A percentile compares a stretch with the other conserved stretches of the same genome.
Evolutionary conservation across 495 filamentous ascomycete genomes (phyloP).

Genomic region (Xylaria flabelliformis): DNA sequence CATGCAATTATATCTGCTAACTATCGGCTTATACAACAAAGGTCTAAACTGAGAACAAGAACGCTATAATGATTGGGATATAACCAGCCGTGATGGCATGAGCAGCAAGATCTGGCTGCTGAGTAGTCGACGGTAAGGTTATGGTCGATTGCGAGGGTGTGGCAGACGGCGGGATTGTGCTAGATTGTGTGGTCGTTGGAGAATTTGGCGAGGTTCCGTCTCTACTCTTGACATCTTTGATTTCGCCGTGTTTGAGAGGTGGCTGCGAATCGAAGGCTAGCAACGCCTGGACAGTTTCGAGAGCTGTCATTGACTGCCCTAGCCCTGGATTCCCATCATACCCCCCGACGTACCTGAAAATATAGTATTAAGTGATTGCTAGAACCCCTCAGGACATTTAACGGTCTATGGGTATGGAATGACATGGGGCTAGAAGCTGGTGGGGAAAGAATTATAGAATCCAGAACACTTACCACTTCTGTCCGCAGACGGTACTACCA

Average conservation of each 20-base stretch:
- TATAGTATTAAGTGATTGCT: background rate
- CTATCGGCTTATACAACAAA: background rate
- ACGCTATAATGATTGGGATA: background rate
- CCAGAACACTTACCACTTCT: conserved; percentile 62
- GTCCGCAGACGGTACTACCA: conserved; percentile 67
- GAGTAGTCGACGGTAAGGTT: background rate
- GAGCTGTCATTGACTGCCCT: conserved; percentile 74
- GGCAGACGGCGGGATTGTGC: background rate
- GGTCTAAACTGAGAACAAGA: background rate
- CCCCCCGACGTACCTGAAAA: conserved; percentile 43
- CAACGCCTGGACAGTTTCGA: conserved; percentile 70
- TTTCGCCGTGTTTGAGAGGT: conserved; percentile 51
- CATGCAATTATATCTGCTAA: background rate
- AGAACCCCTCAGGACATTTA: background rate
- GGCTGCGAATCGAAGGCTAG: conserved; percentile 46
- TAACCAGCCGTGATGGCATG: background rate
- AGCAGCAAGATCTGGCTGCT: background rate
- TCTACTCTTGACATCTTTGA: conserved; percentile 44
- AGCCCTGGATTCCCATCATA: conserved; percentile 68
- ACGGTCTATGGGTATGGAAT: background rate
- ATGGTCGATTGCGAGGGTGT: background rate
- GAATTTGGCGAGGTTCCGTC: background rate
- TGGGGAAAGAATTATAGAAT: conserved; percentile 3
- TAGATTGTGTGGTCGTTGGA: background rate
- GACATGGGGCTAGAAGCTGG: background rate